These are phyloP conservation scores for Diatrype stigma DNA, from an alignment of 2,329 filamentous ascomycete species.

Conservation along the genomic window DNA sequence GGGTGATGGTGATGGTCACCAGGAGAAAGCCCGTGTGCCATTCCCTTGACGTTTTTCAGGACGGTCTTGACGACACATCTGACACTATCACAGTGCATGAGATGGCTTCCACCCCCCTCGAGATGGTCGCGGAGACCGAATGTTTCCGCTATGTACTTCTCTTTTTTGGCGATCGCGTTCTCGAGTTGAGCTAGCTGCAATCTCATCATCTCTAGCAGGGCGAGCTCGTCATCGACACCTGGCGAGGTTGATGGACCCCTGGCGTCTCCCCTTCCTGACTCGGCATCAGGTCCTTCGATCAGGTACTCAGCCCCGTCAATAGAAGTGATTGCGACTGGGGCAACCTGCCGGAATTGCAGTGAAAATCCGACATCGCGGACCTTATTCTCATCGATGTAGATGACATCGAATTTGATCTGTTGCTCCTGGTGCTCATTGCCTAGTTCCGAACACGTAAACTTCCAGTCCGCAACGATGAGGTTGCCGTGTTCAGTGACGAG, in stretches of 20 bases:
- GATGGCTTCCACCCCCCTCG: conserved; percentile 17
- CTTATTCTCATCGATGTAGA: conserved; percentile 37
- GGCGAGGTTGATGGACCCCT: conserved; percentile 12
- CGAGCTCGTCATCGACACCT: conserved; percentile 37
- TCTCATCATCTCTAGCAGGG: conserved; percentile 40
- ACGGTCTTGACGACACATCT: conserved; percentile 40
- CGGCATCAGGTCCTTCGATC: conserved; percentile 14
- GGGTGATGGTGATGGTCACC: conserved; percentile 8
- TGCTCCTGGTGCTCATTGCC: conserved; percentile 38
- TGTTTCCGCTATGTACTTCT: conserved; percentile 33
- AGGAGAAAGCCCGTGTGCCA: conserved; percentile 20
- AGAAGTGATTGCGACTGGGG: conserved; percentile 37
- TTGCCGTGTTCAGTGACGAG: conserved; percentile 35
- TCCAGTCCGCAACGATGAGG: conserved; percentile 41
- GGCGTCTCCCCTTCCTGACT: conserved; percentile 12
- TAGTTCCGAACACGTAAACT: conserved; percentile 40
- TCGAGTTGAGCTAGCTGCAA: conserved; percentile 38
- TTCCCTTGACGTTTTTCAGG: conserved; percentile 34
- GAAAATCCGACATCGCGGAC: conserved; percentile 37
- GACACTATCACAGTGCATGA: conserved; percentile 35
- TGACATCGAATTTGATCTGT: conserved; percentile 39
- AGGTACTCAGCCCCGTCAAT: conserved; percentile 37
- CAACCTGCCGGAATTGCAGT: conserved; percentile 42
- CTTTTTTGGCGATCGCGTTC: conserved; percentile 38
- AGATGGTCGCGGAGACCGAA: conserved; percentile 24